Base-by-base conservation (phyloP, 2,329 filamentous ascomycete genomes). In the Scedosporium apiospermum region DNA sequence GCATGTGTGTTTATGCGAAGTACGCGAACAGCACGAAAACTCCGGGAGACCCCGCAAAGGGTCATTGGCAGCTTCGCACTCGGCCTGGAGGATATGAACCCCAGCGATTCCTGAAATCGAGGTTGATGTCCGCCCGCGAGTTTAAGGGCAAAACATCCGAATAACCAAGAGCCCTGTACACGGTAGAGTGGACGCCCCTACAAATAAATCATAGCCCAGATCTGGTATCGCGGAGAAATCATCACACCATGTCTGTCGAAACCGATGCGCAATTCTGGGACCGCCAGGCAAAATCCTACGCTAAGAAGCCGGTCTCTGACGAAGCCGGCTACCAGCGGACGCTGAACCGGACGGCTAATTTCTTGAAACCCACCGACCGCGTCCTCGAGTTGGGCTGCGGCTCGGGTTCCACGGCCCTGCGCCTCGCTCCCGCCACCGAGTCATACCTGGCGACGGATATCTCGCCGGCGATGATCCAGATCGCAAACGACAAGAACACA, bases 301-400 rank as follows among this genome's bases (percentile, higher is more conserved):
- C 66, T 44, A 63, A 61, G 44, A 60, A 59, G 16, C 46, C 58
- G 12, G 60, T 66, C 12, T 46, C 64, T n/a, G 66, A 67, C 38
- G 51, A 66, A 44, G 51, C 34, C 10, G 65, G 65, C n/a, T 67
- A 66, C 34, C 55, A 66, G 57, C 64, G 61, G 18, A 67, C 64
- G 1, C 62, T 67, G 3, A 55, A 65, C 10, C 57, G 57, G 10
- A 64, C 65, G 21, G 49, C 44, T 34, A 41, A 6, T 14, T 57
- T 60, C 26, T 60, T 67, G 12, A 64, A 65, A 23, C 42, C 60
- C 1, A 62, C 58, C 18, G 64, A 67, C 51, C 23, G 7, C n/a
- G 64, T 66, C 18, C 60, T 67, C 26, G 65, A 67, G 62, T 51
- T 67, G 21, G 66, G 66, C 26, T 67, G 66, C 57, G 66, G 66